A percentile compares a stretch with the other conserved stretches of the same genome.
These are phyloP conservation scores for Sclerotinia trifoliorum DNA, from an alignment of 2,329 filamentous ascomycete species.

Conservation along the genomic window DNA sequence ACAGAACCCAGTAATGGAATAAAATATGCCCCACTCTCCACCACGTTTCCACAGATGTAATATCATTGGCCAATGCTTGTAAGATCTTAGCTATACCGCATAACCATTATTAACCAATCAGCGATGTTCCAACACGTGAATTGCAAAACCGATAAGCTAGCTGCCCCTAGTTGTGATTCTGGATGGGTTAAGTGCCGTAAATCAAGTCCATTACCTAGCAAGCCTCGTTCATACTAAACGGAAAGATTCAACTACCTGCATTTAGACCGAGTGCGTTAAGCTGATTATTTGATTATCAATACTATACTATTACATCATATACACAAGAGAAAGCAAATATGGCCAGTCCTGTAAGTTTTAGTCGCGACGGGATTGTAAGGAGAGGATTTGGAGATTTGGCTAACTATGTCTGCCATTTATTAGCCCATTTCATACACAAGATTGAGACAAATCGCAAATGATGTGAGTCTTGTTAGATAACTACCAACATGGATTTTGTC, in stretches of 20 bases:
- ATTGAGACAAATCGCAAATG: conserved; percentile 80
- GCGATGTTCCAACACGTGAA: not conserved
- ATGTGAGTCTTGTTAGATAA: conserved; percentile 54
- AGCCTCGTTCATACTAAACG: not conserved
- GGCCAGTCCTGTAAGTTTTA: conserved; percentile 28
- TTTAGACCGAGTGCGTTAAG: not conserved
- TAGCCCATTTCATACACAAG: conserved; percentile 75
- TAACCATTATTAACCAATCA: conserved; percentile 11
- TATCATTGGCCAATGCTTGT: conserved; percentile 11
- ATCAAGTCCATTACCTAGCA: not conserved
- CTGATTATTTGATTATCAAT: not conserved
- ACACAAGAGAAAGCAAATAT: conserved; percentile 25
- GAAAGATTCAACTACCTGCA: conserved; percentile 3
- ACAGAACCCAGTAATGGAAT: not conserved
- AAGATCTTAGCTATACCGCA: not conserved
- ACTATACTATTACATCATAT: conserved; percentile 14
- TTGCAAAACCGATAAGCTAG: not conserved
- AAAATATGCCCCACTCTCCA: not conserved
- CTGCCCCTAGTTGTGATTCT: not conserved
- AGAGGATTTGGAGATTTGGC: not conserved
- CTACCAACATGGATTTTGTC: not conserved
- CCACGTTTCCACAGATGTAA: conserved; percentile 5
- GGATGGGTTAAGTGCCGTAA: not conserved
- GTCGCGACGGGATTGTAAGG: not conserved
- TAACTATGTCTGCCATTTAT: conserved; percentile 25